Evolutionary conservation across 495 filamentous ascomycete species (phyloP), one percentile per base, ranked within the genome.

Genomic region (Aspergillus saccharolyticus): DNA sequence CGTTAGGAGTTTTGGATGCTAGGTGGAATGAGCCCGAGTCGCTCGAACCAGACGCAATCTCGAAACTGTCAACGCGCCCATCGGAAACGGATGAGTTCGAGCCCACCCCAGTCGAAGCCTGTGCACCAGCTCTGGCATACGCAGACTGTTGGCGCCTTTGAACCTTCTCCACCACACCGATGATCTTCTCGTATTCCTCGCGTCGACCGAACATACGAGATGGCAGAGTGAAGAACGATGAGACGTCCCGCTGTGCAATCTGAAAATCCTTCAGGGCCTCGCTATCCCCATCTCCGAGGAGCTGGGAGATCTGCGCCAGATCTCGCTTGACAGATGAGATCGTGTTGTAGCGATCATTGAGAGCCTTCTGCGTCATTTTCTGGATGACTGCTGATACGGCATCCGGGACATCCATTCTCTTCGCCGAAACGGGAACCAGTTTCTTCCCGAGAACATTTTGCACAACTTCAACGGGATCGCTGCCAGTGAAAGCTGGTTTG

Each of bases 361-460:
- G 86, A 25, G 84, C 85, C 64, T 93, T 96, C 48, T 89, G 83
- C 0, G 90, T 94, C 85, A 94, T 96, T 67, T 90, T 92, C 60
- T 91, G 87, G 44, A 96, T 88, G 8, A 96, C 87, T 3, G 80
- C 78, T 4, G 86, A 88, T 20, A 96, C 76, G 21, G 84, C 86
- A 55, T 93, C 89, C 0, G 91, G 91, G 2, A 95, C 71, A 61
- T 96, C 90, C 63, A 88, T 78, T 24, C 91, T 80, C 53, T 89
- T 83, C 39, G 78, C 78, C 0, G 89, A 88, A 12, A 93, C 83
- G 33, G 82, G 83, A 1, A 88, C 85, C 58, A 96, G 80, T 63
- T 88, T 84, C 49, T 85, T 83, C 44, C 82, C 83, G 0, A 96
- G 78, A 2, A 96, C 90, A 62, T 84, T 90, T 63, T 96, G 91